These are phyloP conservation scores for Fusarium xylarioides DNA, from an alignment of 2,329 filamentous ascomycete species.

Conservation along the genomic window DNA sequence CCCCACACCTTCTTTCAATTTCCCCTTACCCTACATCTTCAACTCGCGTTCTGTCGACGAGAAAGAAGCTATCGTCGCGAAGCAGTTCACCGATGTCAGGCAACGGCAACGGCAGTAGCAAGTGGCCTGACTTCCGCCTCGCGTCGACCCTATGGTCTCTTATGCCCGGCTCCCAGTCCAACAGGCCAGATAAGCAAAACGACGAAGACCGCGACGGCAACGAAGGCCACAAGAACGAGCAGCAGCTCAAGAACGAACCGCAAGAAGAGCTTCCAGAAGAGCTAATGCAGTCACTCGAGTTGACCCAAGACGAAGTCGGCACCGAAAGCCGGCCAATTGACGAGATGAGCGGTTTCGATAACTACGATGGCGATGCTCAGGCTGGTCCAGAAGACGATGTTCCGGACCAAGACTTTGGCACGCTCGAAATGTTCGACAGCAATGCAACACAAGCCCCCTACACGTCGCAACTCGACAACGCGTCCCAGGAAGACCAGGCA, in stretches of 20 bases:
- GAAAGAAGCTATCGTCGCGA: slow-evolving; percentile 29
- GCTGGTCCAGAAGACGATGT: slow-evolving; percentile 32
- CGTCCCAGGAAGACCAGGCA: slow-evolving; percentile 31
- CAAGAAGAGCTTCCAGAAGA: slow-evolving; percentile 29
- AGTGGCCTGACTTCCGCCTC: slow-evolving; percentile 48
- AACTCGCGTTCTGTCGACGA: slow-evolving; percentile 21
- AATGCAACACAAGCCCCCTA: slow-evolving; percentile 46
- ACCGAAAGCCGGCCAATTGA: slow-evolving; percentile 37
- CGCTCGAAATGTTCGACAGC: slow-evolving; percentile 52
- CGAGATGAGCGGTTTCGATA: slow-evolving; percentile 40
- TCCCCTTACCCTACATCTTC: slow-evolving; percentile 41
- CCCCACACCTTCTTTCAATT: slow-evolving; percentile 40
- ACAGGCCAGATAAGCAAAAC: slow-evolving; percentile 37
- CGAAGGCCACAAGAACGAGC: slow-evolving; percentile 32
- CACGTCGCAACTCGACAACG: slow-evolving; percentile 40
- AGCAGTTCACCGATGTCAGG: slow-evolving; percentile 42
- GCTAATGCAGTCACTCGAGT: slow-evolving; percentile 19
- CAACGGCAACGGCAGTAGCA: slow-evolving; percentile 35
- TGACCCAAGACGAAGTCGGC: slow-evolving; percentile 36
- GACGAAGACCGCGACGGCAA: slow-evolving; percentile 28
- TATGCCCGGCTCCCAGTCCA: slow-evolving; percentile 41
- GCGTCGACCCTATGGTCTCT: slow-evolving; percentile 45
- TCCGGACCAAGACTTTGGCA: slow-evolving; percentile 47
- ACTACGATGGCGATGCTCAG: slow-evolving; percentile 38
- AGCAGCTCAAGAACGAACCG: slow-evolving; percentile 24